Base-by-base conservation (phyloP, 1,139 yeast species). In the Debaryomyces coudertii region DNA sequence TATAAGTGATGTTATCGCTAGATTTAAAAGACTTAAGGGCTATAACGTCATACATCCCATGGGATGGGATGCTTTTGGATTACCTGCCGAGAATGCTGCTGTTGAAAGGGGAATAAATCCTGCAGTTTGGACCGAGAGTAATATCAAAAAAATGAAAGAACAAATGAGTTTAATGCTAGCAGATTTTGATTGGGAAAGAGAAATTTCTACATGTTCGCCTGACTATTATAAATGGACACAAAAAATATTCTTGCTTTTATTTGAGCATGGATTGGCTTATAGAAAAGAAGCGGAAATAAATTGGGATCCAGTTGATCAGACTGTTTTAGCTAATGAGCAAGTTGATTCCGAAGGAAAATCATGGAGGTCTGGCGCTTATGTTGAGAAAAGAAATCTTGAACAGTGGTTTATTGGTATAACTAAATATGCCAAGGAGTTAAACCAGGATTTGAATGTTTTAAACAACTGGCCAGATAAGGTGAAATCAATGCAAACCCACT, bases 61-160 rank as follows among this genome's bases (percentile, higher is more conserved):
- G 96, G 99, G 99, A 0, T 93, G 98, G 97, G 99, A 93, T 71
- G 96, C 98, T 0, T 93, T 93, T 73, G 99, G 99, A 0, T 73
- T 93, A 34, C 99, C 99, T 0, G 99, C 99, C 0, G 99, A 93
- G 62, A 93, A 93, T 65, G 99, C 99, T 0, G 99, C 99, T 0
- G 83, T 89, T 25, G 97, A 92, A 61, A 71, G 96, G 52, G 83
- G 84, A 0, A 76, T 88, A 12, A 83, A 82, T 52, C 97, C 99
- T 0, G 80, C 82, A 0, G 76, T 68, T 0, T 93, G 99, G 99
- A 93, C 99, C 0, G 73, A 71, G 38, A 58, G 73, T 7, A 93
- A 93, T 61, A 90, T 93, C 20, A 68, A 65, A 1, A 86, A 83
- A 54, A 93, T 93, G 99, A 89, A 87, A 60, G 73, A 71, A 12